Evolutionary conservation across 805 yeast species (phyloP).

Genomic region (Wickerhamiella azymoides): DNA sequence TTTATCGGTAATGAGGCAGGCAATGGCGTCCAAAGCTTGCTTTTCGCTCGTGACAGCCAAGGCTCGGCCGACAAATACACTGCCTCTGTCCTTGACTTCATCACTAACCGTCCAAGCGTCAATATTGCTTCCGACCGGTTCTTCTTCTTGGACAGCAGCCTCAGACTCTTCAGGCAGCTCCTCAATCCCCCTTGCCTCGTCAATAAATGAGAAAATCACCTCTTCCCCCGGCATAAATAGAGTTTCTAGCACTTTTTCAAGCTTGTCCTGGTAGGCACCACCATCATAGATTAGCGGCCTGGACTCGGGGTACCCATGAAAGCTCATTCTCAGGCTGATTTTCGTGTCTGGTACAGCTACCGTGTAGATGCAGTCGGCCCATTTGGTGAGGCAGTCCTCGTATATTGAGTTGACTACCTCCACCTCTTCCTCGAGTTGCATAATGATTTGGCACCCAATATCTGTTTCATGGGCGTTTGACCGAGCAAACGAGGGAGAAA

Average conservation of each 20-base stretch:
- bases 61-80: slow-evolving; percentile 73
- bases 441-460: not conserved
- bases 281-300: slow-evolving; percentile 21
- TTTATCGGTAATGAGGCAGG: slow-evolving; percentile 43
- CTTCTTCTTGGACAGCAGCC: not conserved
- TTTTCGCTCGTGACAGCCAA: slow-evolving; percentile 46
- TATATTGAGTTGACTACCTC: slow-evolving; percentile 78
- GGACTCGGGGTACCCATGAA: slow-evolving; percentile 60
- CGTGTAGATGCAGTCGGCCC: slow-evolving; percentile 30
- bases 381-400: slow-evolving; percentile 40
- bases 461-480: too few species aligned
- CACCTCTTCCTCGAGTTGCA: slow-evolving; percentile 33
- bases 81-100: slow-evolving; percentile 67
- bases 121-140: slow-evolving; percentile 18
- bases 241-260: slow-evolving; percentile 8
- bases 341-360: slow-evolving; percentile 49
- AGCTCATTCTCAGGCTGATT: slow-evolving; percentile 49
- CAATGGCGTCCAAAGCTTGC: slow-evolving; percentile 46
- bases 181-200: not conserved
- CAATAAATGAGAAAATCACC: slow-evolving; percentile 1
- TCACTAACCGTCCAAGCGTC: slow-evolving; percentile 68
- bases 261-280: slow-evolving; percentile 12
- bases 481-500: too few species aligned
- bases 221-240: slow-evolving; percentile 3
- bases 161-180: not conserved